Conservation (phyloP, 106 monocot species). For the Acorus calamus region DNA sequence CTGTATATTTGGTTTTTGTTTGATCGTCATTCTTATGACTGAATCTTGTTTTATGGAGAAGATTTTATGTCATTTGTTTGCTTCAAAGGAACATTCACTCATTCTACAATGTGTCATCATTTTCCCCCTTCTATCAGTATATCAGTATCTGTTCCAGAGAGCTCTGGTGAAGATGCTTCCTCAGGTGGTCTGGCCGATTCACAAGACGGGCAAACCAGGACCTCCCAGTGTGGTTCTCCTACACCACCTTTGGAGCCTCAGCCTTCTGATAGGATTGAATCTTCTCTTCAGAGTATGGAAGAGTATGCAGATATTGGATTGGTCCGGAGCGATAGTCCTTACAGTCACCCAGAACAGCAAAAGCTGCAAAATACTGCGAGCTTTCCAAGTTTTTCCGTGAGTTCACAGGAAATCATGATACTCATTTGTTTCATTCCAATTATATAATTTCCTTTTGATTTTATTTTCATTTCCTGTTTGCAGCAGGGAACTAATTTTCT, state of each 20-base stretch:
- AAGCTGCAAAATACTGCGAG: conserved; percentile 17
- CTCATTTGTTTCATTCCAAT: neutral
- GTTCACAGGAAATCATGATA: neutral
- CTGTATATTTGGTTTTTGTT: too few species aligned
- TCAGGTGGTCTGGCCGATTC: conserved; percentile 18
- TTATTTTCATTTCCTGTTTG: neutral
- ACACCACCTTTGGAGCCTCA: conserved; percentile 20
- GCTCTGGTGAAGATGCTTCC: conserved; percentile 14
- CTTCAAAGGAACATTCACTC: too few species aligned
- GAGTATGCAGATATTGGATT: conserved; percentile 39
- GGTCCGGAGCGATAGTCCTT: conserved; percentile 31
- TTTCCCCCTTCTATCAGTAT: conserved; percentile 11
- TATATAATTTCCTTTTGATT: neutral
- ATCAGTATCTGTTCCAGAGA: conserved; percentile 9
- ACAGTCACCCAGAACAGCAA: conserved; percentile 16
- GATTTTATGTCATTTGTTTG: too few species aligned
- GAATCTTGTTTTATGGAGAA: too few species aligned
- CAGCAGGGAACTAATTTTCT: neutral
- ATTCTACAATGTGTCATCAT: too few species aligned
- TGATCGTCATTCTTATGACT: too few species aligned
- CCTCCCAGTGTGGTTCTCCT: conserved; percentile 22
- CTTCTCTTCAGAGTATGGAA: conserved; percentile 22
- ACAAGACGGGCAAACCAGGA: conserved; percentile 16
- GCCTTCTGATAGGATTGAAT: conserved; percentile 9
- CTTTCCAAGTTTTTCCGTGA: conserved; percentile 44